Conservation (phyloP, 805 yeast species). For the Saccharomyces kudriavzevii region DNA sequence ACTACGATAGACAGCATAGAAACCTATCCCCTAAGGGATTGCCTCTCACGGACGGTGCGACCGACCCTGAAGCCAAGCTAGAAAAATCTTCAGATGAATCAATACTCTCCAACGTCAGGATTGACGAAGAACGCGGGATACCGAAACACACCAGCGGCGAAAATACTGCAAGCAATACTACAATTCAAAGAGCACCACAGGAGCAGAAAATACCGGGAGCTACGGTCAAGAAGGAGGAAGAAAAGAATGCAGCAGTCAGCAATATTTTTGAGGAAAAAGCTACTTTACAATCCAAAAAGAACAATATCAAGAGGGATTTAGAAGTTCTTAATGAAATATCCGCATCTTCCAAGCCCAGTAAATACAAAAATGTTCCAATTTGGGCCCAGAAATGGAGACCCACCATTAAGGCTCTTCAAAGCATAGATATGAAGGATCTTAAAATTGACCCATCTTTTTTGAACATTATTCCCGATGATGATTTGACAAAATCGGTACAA, state of each 20-base stretch:
- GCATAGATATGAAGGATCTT: conserved; percentile 26
- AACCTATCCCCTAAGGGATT: background rate
- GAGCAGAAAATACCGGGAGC: background rate
- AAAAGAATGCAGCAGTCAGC: conserved; percentile 7
- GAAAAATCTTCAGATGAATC: background rate
- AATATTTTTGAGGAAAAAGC: conserved; percentile 29
- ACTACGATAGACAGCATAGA: conserved; percentile 28
- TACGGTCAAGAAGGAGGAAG: background rate
- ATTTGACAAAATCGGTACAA: conserved; percentile 70
- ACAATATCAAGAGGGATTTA: conserved; percentile 28
- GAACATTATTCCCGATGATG: conserved; percentile 69
- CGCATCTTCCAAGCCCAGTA: conserved; percentile 43
- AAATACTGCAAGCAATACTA: background rate
- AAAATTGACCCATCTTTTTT: conserved; percentile 39
- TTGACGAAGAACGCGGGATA: background rate
- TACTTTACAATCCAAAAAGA: conserved; percentile 24
- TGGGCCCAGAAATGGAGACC: conserved; percentile 80
- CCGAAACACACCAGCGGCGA: background rate
- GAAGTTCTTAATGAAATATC: conserved; percentile 24
- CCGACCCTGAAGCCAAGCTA: conserved; percentile 1
- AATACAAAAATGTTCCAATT: conserved; percentile 59
- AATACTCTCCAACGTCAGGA: background rate
- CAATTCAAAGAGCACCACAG: background rate
- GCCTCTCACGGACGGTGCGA: conserved; percentile 4
- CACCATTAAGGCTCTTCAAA: conserved; percentile 27